These are phyloP conservation scores for Clitoria ternatea DNA, from an alignment of 306 rosid genomes.

Conservation along the genomic window DNA sequence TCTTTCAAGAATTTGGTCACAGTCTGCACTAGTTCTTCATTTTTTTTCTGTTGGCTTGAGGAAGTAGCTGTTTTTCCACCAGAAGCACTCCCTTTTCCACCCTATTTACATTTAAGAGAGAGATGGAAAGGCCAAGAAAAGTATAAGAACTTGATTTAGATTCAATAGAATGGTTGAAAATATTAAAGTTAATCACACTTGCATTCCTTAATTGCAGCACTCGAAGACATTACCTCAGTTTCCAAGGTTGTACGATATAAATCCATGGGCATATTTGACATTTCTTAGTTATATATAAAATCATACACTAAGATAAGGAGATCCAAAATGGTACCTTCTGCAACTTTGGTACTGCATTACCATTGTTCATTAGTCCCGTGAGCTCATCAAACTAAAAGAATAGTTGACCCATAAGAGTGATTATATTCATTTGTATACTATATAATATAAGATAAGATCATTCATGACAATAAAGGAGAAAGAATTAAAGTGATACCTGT, in stretches of 20 bases:
- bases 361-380: not conserved
- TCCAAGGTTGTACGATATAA: not conserved
- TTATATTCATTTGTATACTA: not conserved
- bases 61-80: not conserved
- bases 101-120: slow-evolving; percentile 14
- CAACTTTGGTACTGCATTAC: not conserved
- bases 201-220: not conserved
- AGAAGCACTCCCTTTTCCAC: slow-evolving; percentile 9
- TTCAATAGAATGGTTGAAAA: not conserved
- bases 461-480: not conserved
- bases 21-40: slow-evolving; percentile 24
- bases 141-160: slow-evolving; percentile 1
- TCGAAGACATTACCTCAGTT: no score
- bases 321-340: not conserved
- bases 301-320: not conserved
- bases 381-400: slow-evolving; percentile 37
- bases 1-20: slow-evolving; percentile 33
- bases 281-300: not conserved
- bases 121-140: not conserved
- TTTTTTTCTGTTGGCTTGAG: slow-evolving; percentile 3
- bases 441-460: not conserved
- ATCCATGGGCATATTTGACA: not conserved
- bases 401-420: not conserved
- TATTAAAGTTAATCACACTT: not conserved
- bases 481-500: slow-evolving; percentile 25